Evolutionary conservation across 306 rosid genomes (phyloP), one percentile per base, ranked within the genome.

Genomic region (Cucurbita moschata): DNA sequence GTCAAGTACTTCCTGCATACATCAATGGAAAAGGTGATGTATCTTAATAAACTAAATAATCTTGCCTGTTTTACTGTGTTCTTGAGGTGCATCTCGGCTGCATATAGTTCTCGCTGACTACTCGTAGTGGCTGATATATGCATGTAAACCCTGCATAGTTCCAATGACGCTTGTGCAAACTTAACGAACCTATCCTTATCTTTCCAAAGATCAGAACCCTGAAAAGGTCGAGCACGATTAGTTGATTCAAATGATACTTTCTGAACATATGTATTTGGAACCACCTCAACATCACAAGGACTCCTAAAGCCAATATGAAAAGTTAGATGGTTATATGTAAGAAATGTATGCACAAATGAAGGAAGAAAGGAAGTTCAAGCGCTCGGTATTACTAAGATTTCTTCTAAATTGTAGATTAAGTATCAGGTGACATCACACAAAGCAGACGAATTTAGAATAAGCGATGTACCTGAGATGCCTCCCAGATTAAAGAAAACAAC

Each of bases 171-270:
- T 73, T 71, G 88, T 46, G 97, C 92, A 61, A 86, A 90, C 84
- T 80, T 94, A 68, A 77, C 81, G 73, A 89, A 94, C 42, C 88
- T 92, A 15, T 77, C 85, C 73, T 51, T 80, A 79, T 90, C 88
- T 55, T 87, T 94, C 96, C 95, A 94, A 49, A 90, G 71, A 80
- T 90, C 96, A 60, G 95, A 90, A 60, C 98, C 97, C 98, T 94
- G 83, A 66, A 58, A 47, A 69, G 4, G 7, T 49, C n/a, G 0
- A 49, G 58, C 14, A 49, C 10, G 21, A 18, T 64, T n/a, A 40
- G 50, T 63, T 1, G 12, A 63, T 63, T 12, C 13, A n/a, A 15
- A 40, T 4, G 30, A 7, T 44, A 68, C 23, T 21, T 11, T 68
- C 42, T 68, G 13, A 16, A 44, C 1, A 46, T 44, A 67, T 68